phyloP scores from a whole-genome alignment of 2,329 filamentous ascomycete species.

The Aspergillus tanneri region DNA sequence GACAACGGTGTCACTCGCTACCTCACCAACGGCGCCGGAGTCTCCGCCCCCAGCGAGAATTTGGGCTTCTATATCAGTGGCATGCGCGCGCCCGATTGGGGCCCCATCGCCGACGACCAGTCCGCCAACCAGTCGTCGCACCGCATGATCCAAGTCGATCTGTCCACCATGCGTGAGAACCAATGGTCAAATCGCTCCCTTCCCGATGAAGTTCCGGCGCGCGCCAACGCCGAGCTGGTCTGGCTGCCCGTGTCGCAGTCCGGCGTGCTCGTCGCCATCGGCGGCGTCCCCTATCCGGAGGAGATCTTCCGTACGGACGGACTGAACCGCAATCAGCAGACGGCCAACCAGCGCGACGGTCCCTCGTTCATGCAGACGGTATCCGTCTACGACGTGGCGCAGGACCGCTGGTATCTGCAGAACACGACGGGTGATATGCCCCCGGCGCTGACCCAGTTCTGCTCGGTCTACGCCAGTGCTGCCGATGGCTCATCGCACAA shows the following conservation, averaged over 20 bases:
- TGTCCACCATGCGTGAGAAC: constrained; percentile 51
- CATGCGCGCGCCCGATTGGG: constrained; percentile 52
- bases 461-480: constrained; percentile 41
- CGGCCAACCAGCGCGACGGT: constrained; percentile 23
- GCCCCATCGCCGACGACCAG: constrained; percentile 44
- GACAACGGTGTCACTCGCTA: constrained; percentile 57
- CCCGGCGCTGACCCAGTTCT: constrained; percentile 39
- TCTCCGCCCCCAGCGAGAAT: constrained; percentile 67
- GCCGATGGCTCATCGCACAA: constrained; percentile 45
- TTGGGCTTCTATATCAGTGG: constrained; percentile 71
- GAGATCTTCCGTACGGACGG: constrained; percentile 11
- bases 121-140: constrained; percentile 49
- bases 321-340: constrained; percentile 8
- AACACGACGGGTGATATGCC: constrained; percentile 42
- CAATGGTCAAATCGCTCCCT: constrained; percentile 60
- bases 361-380: constrained; percentile 40
- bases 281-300: constrained; percentile 35
- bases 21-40: constrained; percentile 63
- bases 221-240: constrained; percentile 64
- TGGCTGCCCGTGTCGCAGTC: constrained; percentile 53
- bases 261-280: constrained; percentile 41
- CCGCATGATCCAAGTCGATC: constrained; percentile 62
- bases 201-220: constrained; percentile 50
- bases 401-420: constrained; percentile 39
- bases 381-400: constrained; percentile 39